Evolutionary conservation across 768 basidiomycete genomes (phyloP).

Genomic region (Vararia minispora): DNA sequence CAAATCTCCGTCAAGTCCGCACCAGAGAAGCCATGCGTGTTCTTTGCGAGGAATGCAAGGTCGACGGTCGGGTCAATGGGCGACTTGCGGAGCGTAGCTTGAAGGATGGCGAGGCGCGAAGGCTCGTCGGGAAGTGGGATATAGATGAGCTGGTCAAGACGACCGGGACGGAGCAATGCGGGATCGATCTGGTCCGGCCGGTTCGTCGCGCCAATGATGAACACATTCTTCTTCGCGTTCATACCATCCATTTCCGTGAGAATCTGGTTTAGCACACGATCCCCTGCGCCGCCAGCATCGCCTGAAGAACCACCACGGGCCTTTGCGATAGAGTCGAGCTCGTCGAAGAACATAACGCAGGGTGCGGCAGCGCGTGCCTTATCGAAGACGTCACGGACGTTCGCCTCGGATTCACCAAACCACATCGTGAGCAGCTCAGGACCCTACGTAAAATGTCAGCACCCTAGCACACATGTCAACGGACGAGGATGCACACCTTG

Average conservation of each 20-base stretch:
- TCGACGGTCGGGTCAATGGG: slow-evolving; percentile 79
- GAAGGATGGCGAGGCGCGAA: slow-evolving; percentile 85
- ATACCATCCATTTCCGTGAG: slow-evolving; percentile 99
- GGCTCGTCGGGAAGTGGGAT: slow-evolving; percentile 95
- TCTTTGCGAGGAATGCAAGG: slow-evolving; percentile 77
- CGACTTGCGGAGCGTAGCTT: slow-evolving; percentile 84
- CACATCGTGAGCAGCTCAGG: slow-evolving; percentile 99
- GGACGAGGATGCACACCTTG: slow-evolving; percentile 45
- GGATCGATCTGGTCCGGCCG: slow-evolving; percentile 93
- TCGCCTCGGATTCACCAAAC: slow-evolving; percentile 99
- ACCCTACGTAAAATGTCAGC: slow-evolving; percentile 35
- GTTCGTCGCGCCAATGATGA: slow-evolving; percentile 96
- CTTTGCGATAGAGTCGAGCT: slow-evolving; percentile 98
- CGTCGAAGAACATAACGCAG: slow-evolving; percentile 99
- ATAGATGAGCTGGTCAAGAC: slow-evolving; percentile 98
- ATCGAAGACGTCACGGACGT: slow-evolving; percentile 99
- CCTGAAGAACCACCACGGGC: slow-evolving; percentile 79
- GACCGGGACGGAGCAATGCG: slow-evolving; percentile 90
- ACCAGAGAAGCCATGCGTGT: slow-evolving; percentile 97
- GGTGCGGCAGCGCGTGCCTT: slow-evolving; percentile 98
- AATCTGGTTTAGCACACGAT: slow-evolving; percentile 95
- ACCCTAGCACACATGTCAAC: neutral
- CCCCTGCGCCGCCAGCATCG: slow-evolving; percentile 93
- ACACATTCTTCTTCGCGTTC: slow-evolving; percentile 99
- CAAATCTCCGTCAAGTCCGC: slow-evolving; percentile 99